Evolutionary conservation across 306 rosid genomes (phyloP).

Genomic region (Ceratonia siliqua): DNA sequence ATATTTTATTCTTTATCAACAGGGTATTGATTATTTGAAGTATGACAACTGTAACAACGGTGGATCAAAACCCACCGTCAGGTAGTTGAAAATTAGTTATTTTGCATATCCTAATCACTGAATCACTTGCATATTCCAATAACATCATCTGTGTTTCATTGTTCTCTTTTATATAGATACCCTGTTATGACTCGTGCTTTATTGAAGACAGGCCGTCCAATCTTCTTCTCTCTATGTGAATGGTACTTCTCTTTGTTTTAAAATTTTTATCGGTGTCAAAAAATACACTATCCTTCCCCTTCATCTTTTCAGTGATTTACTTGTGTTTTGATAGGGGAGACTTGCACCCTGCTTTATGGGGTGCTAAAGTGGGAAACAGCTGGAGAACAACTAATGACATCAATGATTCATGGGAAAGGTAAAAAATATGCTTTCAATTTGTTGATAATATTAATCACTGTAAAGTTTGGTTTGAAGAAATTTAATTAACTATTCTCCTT

Average conservation of each 20-base stretch:
- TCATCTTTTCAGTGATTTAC: background rate
- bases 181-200: slow-evolving; percentile 91
- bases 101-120: background rate
- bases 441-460: slow-evolving; percentile 1
- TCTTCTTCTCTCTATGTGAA: slow-evolving; percentile 92
- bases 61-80: slow-evolving; percentile 68
- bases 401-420: slow-evolving; percentile 85
- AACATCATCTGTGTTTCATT: background rate
- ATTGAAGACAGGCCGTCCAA: slow-evolving; percentile 80
- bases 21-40: slow-evolving; percentile 99
- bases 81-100: slow-evolving; percentile 50
- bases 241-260: slow-evolving; percentile 50
- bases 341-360: slow-evolving; percentile 94
- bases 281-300: no score
- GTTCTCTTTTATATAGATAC: slow-evolving; percentile 51
- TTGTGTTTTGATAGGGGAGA: slow-evolving; percentile 70
- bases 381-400: slow-evolving; percentile 97
- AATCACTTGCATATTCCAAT: background rate
- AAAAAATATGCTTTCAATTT: slow-evolving; percentile 1
- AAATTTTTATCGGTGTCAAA: background rate
- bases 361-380: slow-evolving; percentile 81
- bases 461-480: background rate
- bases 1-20: slow-evolving; percentile 29
- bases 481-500: no score
- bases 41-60: slow-evolving; percentile 84